Conservation (phyloP, 2,329 filamentous ascomycete species). For the Amphichorda felina region DNA sequence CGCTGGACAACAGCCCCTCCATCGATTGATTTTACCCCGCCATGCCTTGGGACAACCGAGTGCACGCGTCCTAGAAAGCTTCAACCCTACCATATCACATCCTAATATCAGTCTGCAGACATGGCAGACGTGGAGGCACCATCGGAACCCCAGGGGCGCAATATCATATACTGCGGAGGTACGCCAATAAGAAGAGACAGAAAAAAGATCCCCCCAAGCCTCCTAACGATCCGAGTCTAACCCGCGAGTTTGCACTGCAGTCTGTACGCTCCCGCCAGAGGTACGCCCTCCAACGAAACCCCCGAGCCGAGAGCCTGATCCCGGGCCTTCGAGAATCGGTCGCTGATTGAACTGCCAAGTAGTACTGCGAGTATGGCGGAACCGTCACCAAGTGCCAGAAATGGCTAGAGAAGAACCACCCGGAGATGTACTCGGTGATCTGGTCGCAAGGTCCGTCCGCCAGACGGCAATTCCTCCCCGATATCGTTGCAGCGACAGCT, state of each 20-base stretch:
- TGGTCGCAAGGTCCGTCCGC: slow-evolving; percentile 66
- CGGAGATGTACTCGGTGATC: slow-evolving; percentile 62
- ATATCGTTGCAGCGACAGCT: background rate
- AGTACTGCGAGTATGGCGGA: slow-evolving; percentile 99
- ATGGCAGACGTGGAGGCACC: slow-evolving; percentile 42
- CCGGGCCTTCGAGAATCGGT: too few relatives aligned
- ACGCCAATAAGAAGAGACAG: too few relatives aligned
- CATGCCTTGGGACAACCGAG: slow-evolving; percentile 10
- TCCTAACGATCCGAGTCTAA: background rate
- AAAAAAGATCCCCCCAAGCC: background rate
- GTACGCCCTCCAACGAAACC: slow-evolving; percentile 23
- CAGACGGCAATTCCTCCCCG: slow-evolving; percentile 1
- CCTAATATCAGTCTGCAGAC: slow-evolving; percentile 11
- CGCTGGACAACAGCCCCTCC: slow-evolving; percentile 4
- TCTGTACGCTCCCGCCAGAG: slow-evolving; percentile 55
- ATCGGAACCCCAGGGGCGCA: slow-evolving; percentile 35
- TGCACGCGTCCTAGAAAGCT: slow-evolving; percentile 16
- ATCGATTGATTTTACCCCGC: slow-evolving; percentile 20
- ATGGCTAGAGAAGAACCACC: slow-evolving; percentile 73
- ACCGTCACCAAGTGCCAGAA: slow-evolving; percentile 95
- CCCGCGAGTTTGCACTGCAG: slow-evolving; percentile 19
- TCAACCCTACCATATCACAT: too few relatives aligned
- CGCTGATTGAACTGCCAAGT: slow-evolving; percentile 11
- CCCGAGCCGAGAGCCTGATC: slow-evolving; percentile 3
- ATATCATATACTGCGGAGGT: slow-evolving; percentile 48